A percentile compares a stretch with the other conserved stretches of the same genome.
Evolutionary conservation across 148 eudicot species (phyloP).

Genomic region (Gaultheria prostrata): DNA sequence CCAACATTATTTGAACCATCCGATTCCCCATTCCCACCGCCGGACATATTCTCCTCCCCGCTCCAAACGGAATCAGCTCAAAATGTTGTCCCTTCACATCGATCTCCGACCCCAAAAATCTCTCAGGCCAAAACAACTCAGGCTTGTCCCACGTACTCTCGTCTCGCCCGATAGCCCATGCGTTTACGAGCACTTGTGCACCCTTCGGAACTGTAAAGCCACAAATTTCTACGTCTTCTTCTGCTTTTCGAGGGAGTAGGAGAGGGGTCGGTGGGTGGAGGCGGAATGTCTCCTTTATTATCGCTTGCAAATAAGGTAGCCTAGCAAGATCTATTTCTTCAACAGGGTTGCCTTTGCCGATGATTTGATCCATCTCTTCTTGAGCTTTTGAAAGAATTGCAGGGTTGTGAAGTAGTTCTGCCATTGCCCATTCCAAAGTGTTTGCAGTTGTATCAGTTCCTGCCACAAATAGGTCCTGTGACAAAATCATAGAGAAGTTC

Average conservation of each 20-base stretch:
- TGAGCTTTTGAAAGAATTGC: neutral
- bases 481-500: neutral
- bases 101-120: neutral
- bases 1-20: neutral
- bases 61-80: neutral
- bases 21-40: neutral
- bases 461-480: constrained; percentile 2
- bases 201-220: neutral
- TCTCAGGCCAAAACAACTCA: neutral
- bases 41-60: neutral
- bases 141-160: neutral
- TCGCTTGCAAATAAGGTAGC: neutral
- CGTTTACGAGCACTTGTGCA: neutral
- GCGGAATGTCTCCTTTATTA: neutral
- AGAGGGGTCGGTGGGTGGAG: neutral
- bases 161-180: constrained; percentile 1
- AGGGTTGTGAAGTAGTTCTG: neutral
- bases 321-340: neutral
- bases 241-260: neutral
- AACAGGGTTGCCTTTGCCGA: neutral
- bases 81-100: neutral
- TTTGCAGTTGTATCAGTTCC: constrained; percentile 5
- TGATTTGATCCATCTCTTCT: neutral
- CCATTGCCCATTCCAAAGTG: constrained; percentile 4
- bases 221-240: neutral